These are phyloP conservation scores for Exophiala aquamarina DNA, from an alignment of 2,329 filamentous ascomycete species.

Conservation along the genomic window DNA sequence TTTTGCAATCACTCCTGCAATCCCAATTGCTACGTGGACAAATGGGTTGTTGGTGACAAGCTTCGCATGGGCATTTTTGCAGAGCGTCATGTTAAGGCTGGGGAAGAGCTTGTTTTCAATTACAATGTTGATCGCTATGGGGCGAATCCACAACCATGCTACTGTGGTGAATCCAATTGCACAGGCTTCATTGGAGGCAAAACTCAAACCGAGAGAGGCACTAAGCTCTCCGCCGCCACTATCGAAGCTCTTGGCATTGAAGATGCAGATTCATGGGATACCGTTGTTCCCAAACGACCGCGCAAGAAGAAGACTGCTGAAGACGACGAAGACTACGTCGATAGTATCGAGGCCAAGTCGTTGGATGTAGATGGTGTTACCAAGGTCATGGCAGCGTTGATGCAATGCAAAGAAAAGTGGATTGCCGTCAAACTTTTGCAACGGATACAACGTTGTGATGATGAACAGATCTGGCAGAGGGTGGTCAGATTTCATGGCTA, in stretches of 20 bases:
- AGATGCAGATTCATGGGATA: conserved; percentile 80
- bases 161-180: conserved; percentile 92
- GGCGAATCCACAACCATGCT: conserved; percentile 93
- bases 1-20: conserved; percentile 99
- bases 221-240: conserved; percentile 82
- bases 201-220: conserved; percentile 93
- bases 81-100: conserved; percentile 76
- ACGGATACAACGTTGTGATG: conserved; percentile 82
- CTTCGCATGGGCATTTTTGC: conserved; percentile 99
- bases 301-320: conserved; percentile 92
- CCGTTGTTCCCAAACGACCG: conserved; percentile 81
- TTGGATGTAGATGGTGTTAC: conserved; percentile 81
- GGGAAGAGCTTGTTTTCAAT: conserved; percentile 97
- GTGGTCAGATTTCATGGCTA: conserved; percentile 98
- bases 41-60: conserved; percentile 97
- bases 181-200: conserved; percentile 96
- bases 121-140: conserved; percentile 99
- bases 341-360: conserved; percentile 75
- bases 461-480: conserved; percentile 81
- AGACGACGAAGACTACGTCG: conserved; percentile 94
- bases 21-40: conserved; percentile 98
- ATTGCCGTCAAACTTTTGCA: conserved; percentile 92
- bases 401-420: conserved; percentile 99
- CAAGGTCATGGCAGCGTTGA: conserved; percentile 93
- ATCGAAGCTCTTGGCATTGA: conserved; percentile 97